These are phyloP conservation scores for Lichtheimia corymbifera DNA, from an alignment of 371 early-diverging fungal genomes.

Conservation along the genomic window DNA sequence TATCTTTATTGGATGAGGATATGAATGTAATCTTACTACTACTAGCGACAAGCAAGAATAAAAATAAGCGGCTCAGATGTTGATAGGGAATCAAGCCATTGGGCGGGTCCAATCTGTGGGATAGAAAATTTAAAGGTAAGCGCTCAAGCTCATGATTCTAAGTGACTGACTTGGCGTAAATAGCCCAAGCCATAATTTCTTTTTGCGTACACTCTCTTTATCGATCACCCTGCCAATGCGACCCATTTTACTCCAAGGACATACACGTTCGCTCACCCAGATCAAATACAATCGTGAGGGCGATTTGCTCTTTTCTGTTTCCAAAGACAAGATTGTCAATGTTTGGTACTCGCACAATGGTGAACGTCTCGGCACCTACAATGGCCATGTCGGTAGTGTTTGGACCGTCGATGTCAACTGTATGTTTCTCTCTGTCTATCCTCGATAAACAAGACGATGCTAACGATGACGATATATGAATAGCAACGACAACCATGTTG, in stretches of 20 bases:
- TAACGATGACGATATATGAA: constrained; percentile 1
- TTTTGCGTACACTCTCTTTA: no score
- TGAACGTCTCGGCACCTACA: constrained; percentile 94
- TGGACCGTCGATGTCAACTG: constrained; percentile 94
- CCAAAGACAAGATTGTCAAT: constrained; percentile 93
- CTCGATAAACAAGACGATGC: neutral
- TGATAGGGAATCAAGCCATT: no score
- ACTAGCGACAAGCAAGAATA: no score
- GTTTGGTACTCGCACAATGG: constrained; percentile 98
- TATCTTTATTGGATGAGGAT: no score
- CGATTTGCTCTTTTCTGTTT: constrained; percentile 96
- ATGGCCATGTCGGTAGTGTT: constrained; percentile 95
- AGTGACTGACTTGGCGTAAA: no score
- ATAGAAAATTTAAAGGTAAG: no score
- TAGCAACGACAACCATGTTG: constrained; percentile 70
- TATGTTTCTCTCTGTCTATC: constrained; percentile 21
- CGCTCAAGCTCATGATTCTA: no score
- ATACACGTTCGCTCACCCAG: constrained; percentile 96
- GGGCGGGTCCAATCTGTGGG: no score
- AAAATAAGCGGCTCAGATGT: no score
- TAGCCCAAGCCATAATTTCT: no score
- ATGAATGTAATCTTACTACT: no score
- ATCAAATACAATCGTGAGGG: constrained; percentile 99
- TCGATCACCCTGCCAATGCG: constrained; percentile 49
- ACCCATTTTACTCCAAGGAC: constrained; percentile 96